Conservation (phyloP, 306 rosid species). For the Corylus americana region DNA sequence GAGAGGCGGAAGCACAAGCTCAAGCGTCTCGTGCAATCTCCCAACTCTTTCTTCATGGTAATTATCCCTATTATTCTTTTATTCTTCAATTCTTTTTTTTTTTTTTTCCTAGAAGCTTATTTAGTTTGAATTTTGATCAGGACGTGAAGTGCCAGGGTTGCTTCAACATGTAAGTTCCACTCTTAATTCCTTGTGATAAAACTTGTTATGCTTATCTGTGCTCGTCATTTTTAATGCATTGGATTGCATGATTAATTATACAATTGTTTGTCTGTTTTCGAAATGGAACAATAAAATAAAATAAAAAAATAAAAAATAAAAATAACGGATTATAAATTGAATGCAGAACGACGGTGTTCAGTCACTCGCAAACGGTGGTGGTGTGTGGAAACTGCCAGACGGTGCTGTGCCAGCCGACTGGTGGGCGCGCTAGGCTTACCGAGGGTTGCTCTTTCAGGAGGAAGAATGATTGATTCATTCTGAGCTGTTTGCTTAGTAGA, state of each 20-base stretch:
- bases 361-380: conserved; percentile 51
- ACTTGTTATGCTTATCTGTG: neutral
- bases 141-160: conserved; percentile 64
- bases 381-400: conserved; percentile 57
- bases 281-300: neutral
- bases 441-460: conserved; percentile 54
- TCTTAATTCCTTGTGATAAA: neutral
- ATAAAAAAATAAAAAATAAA: too few species aligned
- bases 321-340: neutral
- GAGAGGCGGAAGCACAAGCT: conserved; percentile 69
- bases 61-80: neutral
- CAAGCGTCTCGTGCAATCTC: conserved; percentile 63
- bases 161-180: conserved; percentile 51
- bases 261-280: neutral
- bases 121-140: conserved; percentile 5
- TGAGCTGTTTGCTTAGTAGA: neutral
- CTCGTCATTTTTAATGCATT: neutral
- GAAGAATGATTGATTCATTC: conserved; percentile 40
- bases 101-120: too few species aligned
- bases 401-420: conserved; percentile 53
- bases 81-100: neutral
- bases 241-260: too few species aligned
- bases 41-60: conserved; percentile 66
- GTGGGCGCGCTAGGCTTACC: conserved; percentile 50
- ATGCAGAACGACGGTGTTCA: conserved; percentile 51